These are phyloP conservation scores for Ilex asprella DNA, from an alignment of 257 asterid species.

Conservation along the genomic window DNA sequence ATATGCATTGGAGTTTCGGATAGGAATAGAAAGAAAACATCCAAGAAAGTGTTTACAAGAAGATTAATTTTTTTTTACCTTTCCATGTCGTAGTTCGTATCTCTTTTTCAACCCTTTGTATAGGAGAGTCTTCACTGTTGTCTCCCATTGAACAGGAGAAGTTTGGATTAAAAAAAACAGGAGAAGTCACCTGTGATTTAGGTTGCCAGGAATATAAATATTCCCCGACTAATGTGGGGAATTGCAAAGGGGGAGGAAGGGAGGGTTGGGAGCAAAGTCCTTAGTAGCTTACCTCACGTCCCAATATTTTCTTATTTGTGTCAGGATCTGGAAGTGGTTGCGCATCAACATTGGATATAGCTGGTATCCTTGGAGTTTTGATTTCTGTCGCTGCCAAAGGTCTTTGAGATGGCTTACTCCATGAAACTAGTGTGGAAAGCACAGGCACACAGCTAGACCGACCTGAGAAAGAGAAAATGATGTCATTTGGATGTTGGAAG, in stretches of 20 bases:
- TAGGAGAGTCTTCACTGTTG: conserved; percentile 36
- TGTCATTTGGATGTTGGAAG: conserved; percentile 7
- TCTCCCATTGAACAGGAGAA: conserved; percentile 57
- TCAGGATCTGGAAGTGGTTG: conserved; percentile 55
- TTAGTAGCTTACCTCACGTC: conserved; percentile 56
- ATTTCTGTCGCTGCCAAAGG: conserved; percentile 70
- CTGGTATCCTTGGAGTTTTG: conserved; percentile 77
- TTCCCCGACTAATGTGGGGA: too few relatives aligned
- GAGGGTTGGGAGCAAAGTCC: too few relatives aligned
- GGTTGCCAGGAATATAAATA: too few relatives aligned
- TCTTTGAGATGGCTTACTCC: conserved; percentile 88
- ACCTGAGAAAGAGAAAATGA: conserved; percentile 36
- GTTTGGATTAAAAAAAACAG: too few relatives aligned
- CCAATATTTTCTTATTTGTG: conserved; percentile 68
- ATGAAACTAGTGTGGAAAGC: conserved; percentile 92
- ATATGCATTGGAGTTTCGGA: too few relatives aligned
- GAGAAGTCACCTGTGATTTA: conserved; percentile 36
- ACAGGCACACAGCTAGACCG: conserved; percentile 92
- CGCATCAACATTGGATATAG: conserved; percentile 94
- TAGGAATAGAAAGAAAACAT: too few relatives aligned
- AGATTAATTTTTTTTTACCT: conserved; percentile 22
- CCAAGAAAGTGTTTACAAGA: background rate
- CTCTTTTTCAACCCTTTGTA: conserved; percentile 36
- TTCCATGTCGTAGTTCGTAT: conserved; percentile 88
- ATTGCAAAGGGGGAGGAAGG: too few relatives aligned